Base-by-base conservation (phyloP, 768 basidiomycete species). In the Chalciporus piperatus region DNA sequence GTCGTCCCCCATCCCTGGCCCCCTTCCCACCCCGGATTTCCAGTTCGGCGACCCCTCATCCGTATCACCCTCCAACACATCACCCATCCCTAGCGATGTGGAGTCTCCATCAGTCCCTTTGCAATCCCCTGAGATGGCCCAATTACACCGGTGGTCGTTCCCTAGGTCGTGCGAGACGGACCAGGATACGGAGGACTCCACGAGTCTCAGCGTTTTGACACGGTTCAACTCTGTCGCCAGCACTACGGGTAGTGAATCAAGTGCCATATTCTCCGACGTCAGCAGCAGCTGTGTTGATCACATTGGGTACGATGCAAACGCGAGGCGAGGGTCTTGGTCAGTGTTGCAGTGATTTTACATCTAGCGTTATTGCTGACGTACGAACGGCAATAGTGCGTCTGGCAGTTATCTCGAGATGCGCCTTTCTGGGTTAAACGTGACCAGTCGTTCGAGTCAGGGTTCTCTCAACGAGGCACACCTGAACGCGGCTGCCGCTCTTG, bases 181-280 rank as follows among this genome's bases (percentile, higher is more conserved):
- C 45, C 70, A 74, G 22, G 83, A 84, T 43, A 67, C 69, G 8
- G 81, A 83, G 47, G 82, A 82, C 48, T 76, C 80, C 19, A 71
- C 55, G 17, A 76, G 77, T 12, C 83, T 77, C 54, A 75, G 73
- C 37, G 71, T 30, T 4, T 30, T 75, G 8, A 75, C 83, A 28
- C 70, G 84, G 55, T 85, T 84, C 59, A 77, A 81, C 4, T 85
- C 83, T 3, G 77, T 85, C 51, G 77, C 77, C 4, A 84, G 83
- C 9, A 67, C 83, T 35, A 76, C 78, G 8, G 81, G 81, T 22
- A 84, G 82, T 61, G 82, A 84, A 11, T 72, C 83, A 0, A 84
- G 81, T 11, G 72, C 73, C 7, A 74, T 77, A 55, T 79, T 71
- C 44, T 74, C 79, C 8, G 78, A 81, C 5, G 69, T 75, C 41